phyloP scores from a whole-genome alignment of 129 eudicot species.

The Pittosporum tobira region DNA sequence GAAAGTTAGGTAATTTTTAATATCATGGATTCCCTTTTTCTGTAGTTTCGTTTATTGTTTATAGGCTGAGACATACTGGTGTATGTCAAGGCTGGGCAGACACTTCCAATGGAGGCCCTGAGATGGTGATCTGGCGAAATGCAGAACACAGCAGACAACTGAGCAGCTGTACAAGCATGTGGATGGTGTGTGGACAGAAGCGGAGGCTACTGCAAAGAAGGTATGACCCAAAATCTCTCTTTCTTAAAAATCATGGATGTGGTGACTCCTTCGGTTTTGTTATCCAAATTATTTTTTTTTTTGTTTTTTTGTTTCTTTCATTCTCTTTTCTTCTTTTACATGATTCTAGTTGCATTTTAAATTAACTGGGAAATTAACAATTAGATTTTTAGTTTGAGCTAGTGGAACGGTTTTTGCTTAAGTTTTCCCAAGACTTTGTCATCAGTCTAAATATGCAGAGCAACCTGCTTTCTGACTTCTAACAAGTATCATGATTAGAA shows the following conservation, averaged over 20 bases:
- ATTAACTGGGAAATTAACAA: too few species aligned
- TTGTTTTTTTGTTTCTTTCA: too few species aligned
- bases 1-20: conserved; percentile 67
- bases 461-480: background rate
- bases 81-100: conserved; percentile 99
- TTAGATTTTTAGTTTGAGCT: too few species aligned
- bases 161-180: background rate
- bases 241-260: too few species aligned
- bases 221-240: too few species aligned
- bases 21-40: background rate
- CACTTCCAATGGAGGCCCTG: conserved; percentile 73
- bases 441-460: too few species aligned
- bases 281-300: too few species aligned
- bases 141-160: background rate
- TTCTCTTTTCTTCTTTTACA: too few species aligned
- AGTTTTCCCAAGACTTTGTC: too few species aligned
- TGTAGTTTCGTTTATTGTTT: conserved; percentile 22
- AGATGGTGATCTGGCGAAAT: conserved; percentile 20
- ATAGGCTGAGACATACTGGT: conserved; percentile 96
- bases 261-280: too few species aligned
- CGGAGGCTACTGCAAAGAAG: conserved; percentile 84
- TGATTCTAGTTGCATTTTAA: too few species aligned
- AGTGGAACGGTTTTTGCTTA: too few species aligned
- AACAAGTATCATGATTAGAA: background rate
- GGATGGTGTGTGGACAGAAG: background rate